A percentile compares a stretch with the other conserved stretches of the same genome.
Conservation (phyloP, 2,329 filamentous ascomycete species). For the Canariomyces notabilis region DNA sequence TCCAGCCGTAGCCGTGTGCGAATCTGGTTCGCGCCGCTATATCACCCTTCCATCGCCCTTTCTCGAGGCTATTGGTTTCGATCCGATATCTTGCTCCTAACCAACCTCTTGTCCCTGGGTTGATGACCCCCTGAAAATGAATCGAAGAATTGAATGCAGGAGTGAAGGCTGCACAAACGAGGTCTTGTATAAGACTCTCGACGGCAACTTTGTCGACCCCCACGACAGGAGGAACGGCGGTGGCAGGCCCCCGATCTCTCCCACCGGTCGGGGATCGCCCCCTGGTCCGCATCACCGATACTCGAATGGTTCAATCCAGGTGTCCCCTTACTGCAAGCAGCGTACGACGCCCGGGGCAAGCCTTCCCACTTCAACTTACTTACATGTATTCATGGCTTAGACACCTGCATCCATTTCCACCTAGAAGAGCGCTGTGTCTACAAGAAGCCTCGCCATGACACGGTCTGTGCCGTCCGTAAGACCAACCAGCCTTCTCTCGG, state of each 20-base stretch:
- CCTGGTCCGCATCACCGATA: conserved; percentile 11
- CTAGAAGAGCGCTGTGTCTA: conserved; percentile 20
- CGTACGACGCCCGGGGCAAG: conserved; percentile 10
- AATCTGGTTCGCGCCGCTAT: not conserved
- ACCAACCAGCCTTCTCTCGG: not conserved
- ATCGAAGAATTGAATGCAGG: conserved; percentile 17
- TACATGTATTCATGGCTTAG: conserved; percentile 2
- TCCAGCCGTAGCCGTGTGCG: not conserved
- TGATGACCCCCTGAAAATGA: conserved; percentile 15
- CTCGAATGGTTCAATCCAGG: conserved; percentile 7
- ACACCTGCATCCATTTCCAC: conserved; percentile 21
- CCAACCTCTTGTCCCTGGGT: not conserved
- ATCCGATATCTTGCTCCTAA: not conserved
- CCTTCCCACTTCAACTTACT: not conserved
- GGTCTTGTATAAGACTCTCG: conserved; percentile 20
- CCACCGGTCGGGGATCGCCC: conserved; percentile 12
- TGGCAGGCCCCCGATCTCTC: conserved; percentile 10
- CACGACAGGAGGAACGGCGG: conserved; percentile 10
- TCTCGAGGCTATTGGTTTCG: too few relatives aligned
- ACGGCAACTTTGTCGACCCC: conserved; percentile 6
- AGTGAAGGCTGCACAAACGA: conserved; percentile 21
- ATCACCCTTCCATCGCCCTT: not conserved
- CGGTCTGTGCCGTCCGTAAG: conserved; percentile 22
- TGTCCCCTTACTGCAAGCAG: conserved; percentile 21
- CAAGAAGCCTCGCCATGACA: conserved; percentile 23